Base-by-base conservation (phyloP, 495 filamentous ascomycete genomes). In the Talaromyces wortmannii region DNA sequence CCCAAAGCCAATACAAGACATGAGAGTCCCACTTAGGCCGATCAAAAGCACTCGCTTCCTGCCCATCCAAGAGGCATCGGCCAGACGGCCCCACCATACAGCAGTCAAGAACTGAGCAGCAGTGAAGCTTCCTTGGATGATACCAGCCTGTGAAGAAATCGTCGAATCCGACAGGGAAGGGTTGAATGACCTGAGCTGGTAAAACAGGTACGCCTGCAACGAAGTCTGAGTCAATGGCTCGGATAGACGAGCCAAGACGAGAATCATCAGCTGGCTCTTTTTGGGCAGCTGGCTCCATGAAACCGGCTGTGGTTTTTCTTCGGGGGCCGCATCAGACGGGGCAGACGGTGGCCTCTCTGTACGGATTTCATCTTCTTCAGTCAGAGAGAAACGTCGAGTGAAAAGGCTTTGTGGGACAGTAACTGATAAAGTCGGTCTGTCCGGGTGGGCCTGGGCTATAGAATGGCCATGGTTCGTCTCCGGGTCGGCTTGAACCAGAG, bases 221-320 rank as follows among this genome's bases (percentile, higher is more conserved):
- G 83, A 88, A 2, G 86, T 91, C 63, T 91, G 87, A 0, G 88
- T 83, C 12, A 94, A 73, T 4, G 89, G 89, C 62, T 94, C 89
- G 17, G 88, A 89, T 31, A 94, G 71, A 31, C 90, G 79, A 7
- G 89, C 82, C 42, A 91, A 70, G 0, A 86, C 88, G 50, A 95
- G 72, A 55, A 94, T 82, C 5, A 84, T 68, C 53, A 95, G 74
- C 65, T 95, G 90, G 55, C 81, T 74, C 60, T 91, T 92, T 51
- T 79, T 74, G 1, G 90, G 90, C 1, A 95, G 71, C 48, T 84
- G 83, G 29, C 62, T 67, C 86, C 86, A 89, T n/a, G 81, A 78
- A 17, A 87, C 79, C 2, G 79, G 73, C 43, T 72, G 72, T 50
- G 74, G 68, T 48, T 64, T 59, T 8, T 45, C 30, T 29, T 48